Percentiles rank a stretch among this genome's conserved stretches.
Evolutionary conservation across 2,329 filamentous ascomycete genomes (phyloP).

Genomic region (Phyllosticta citriasiana): DNA sequence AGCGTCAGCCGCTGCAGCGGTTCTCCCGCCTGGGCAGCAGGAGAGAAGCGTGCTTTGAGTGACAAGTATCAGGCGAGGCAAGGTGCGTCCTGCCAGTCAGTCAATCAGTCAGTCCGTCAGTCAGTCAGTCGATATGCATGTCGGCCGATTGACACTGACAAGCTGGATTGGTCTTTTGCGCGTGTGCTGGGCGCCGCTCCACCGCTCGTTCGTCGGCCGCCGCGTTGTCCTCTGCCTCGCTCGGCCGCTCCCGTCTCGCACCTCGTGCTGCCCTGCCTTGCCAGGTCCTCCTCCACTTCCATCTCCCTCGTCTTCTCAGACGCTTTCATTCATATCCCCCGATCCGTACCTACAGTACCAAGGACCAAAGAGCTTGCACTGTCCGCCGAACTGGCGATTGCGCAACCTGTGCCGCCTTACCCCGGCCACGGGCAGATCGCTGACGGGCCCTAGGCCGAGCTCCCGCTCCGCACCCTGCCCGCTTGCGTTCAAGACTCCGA

Average conservation of each 20-base stretch:
- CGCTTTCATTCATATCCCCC: not conserved
- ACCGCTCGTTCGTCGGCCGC: too few relatives aligned
- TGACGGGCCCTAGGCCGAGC: not conserved
- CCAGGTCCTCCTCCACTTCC: not conserved
- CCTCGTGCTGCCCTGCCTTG: not conserved
- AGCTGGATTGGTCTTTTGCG: not conserved
- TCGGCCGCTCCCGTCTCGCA: not conserved
- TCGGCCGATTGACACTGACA: not conserved
- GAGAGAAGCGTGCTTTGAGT: not conserved
- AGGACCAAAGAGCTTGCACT: not conserved
- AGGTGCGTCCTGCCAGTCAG: not conserved
- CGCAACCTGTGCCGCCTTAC: not conserved
- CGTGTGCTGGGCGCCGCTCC: too few relatives aligned
- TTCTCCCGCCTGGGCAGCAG: not conserved
- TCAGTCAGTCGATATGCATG: not conserved
- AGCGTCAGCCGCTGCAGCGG: not conserved
- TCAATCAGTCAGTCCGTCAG: not conserved
- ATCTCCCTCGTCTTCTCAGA: not conserved
- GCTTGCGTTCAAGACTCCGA: not conserved
- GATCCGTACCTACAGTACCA: too few relatives aligned
- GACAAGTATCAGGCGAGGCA: not conserved
- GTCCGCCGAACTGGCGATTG: not conserved
- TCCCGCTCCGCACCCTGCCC: slow-evolving; percentile 1
- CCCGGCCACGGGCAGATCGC: slow-evolving; percentile 1
- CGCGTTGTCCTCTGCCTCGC: not conserved